phyloP scores from a whole-genome alignment of 768 basidiomycete genomes.

The Boletus insuetus region DNA sequence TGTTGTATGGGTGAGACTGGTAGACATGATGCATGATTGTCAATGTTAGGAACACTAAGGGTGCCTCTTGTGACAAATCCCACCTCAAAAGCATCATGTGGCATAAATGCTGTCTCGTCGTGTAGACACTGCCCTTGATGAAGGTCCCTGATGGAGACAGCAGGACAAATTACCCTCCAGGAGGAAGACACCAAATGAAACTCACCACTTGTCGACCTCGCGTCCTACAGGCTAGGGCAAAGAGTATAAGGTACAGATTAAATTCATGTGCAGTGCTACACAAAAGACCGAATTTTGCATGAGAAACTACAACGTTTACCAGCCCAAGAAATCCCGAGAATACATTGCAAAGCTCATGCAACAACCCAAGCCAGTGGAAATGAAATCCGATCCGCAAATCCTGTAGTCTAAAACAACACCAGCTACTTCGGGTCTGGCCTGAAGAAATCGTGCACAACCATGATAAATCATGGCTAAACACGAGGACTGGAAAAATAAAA shows the following conservation, averaged over 20 bases:
- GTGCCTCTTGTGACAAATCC: too few relatives aligned
- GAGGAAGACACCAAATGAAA: too few relatives aligned
- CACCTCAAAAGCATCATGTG: too few relatives aligned
- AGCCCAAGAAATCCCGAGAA: conserved; percentile 14
- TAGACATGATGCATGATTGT: too few relatives aligned
- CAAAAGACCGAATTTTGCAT: neutral
- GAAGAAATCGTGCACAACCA: conserved; percentile 1
- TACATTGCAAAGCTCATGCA: conserved; percentile 1
- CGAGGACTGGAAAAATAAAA: neutral
- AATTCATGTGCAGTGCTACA: conserved; percentile 11
- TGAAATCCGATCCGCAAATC: neutral
- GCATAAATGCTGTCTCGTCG: too few relatives aligned
- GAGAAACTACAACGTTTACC: conserved; percentile 6
- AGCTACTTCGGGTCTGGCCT: conserved; percentile 10
- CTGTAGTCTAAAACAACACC: conserved; percentile 5
- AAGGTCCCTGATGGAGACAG: too few relatives aligned
- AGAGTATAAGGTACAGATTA: neutral
- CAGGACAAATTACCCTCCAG: too few relatives aligned
- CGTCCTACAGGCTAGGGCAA: neutral
- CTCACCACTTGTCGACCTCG: neutral
- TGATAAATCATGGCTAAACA: conserved; percentile 17
- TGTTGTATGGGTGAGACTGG: too few relatives aligned
- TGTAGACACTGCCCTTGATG: too few relatives aligned
- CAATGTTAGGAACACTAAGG: too few relatives aligned
- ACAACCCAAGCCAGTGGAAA: conserved; percentile 17